phyloP scores from a whole-genome alignment of 306 rosid species.

The Citrullus amarus region DNA sequence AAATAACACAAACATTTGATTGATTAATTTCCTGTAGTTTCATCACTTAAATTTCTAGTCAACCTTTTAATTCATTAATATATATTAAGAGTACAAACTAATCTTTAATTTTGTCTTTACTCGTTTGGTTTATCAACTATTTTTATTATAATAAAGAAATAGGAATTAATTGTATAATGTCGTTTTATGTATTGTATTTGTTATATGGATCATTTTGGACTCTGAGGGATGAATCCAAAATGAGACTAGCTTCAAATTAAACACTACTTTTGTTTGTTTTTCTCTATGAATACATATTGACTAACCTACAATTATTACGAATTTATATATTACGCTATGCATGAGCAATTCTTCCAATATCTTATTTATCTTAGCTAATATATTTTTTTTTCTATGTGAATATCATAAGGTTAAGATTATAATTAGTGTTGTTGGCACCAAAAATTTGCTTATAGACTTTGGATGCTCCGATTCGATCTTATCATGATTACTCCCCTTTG shows the following conservation, averaged over 20 bases:
- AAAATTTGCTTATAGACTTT: too few species aligned
- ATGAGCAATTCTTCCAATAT: neutral
- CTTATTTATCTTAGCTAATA: neutral
- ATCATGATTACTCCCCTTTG: too few species aligned
- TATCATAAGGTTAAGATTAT: too few species aligned
- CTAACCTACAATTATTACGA: too few species aligned
- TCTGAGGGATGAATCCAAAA: too few species aligned
- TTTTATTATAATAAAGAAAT: too few species aligned
- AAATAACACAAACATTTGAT: neutral
- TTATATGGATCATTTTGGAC: too few species aligned
- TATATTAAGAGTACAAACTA: neutral
- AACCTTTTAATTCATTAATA: neutral
- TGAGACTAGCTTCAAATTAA: too few species aligned
- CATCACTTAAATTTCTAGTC: neutral
- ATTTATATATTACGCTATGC: neutral
- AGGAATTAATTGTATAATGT: too few species aligned
- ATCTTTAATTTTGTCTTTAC: neutral
- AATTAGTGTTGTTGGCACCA: too few species aligned
- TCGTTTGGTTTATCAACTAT: neutral
- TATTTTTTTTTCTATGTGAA: neutral
- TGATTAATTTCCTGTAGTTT: neutral
- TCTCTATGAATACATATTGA: neutral
- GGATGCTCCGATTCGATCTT: too few species aligned
- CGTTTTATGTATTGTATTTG: too few species aligned
- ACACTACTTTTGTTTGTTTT: neutral